Evolutionary conservation across 164 flowering plant species (phyloP).

Genomic region (Liquidambar formosana): DNA sequence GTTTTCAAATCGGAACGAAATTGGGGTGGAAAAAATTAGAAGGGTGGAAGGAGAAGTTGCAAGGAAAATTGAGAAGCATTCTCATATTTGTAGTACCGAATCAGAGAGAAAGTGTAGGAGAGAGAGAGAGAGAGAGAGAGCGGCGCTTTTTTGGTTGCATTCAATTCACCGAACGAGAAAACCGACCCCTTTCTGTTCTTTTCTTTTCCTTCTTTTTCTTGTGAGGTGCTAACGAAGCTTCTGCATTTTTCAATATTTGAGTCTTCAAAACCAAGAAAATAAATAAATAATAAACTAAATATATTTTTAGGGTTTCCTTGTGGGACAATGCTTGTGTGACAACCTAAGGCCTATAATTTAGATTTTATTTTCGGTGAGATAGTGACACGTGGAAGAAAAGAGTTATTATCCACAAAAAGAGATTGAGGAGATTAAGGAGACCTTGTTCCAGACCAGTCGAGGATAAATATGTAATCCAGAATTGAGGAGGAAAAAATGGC

Average conservation of each 20-base stretch:
- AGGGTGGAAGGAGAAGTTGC: slow-evolving; percentile 4
- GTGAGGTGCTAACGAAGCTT: neutral
- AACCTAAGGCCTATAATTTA: no score
- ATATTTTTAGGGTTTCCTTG: no score
- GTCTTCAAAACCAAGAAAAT: neutral
- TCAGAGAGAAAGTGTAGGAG: neutral
- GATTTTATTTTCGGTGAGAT: no score
- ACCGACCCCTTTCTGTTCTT: no score
- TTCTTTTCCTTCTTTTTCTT: slow-evolving; percentile 4
- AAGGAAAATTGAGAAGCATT: slow-evolving; percentile 1
- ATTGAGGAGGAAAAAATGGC: no score
- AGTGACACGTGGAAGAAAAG: no score
- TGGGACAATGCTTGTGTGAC: no score
- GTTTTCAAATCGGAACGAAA: slow-evolving; percentile 12
- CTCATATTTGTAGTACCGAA: slow-evolving; percentile 23
- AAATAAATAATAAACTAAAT: neutral
- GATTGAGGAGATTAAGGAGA: no score
- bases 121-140: slow-evolving; percentile 14
- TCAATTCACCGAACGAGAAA: slow-evolving; percentile 28
- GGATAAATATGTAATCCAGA: no score
- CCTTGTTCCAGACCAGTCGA: no score
- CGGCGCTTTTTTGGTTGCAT: slow-evolving; percentile 23
- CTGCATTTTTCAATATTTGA: neutral
- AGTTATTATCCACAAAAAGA: no score
- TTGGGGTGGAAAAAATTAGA: slow-evolving; percentile 5